phyloP scores from a whole-genome alignment of 495 filamentous ascomycete species.

The Bathelium albidoporum region DNA sequence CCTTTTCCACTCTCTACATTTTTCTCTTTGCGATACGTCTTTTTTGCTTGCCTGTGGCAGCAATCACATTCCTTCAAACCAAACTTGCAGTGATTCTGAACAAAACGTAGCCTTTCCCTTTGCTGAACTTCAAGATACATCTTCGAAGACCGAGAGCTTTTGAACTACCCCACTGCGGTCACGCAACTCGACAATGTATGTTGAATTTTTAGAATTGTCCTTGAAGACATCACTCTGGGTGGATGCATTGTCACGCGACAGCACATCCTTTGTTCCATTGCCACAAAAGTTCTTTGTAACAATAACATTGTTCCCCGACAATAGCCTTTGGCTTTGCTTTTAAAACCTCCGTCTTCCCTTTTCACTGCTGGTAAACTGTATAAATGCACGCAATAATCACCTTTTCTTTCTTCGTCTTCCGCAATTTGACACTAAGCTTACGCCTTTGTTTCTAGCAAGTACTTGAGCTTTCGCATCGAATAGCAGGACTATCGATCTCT shows the following conservation, averaged over 20 bases:
- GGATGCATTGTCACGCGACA: not conserved
- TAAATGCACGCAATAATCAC: not conserved
- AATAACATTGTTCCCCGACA: not conserved
- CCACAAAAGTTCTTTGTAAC: not conserved
- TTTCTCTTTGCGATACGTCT: constrained; percentile 10
- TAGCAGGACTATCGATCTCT: constrained; percentile 26
- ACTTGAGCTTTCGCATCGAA: constrained; percentile 11
- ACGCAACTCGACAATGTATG: constrained; percentile 3
- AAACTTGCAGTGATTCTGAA: not conserved
- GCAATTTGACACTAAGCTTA: not conserved
- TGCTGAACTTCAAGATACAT: constrained; percentile 13
- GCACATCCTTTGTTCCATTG: not conserved
- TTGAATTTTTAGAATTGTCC: not conserved
- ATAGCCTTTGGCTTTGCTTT: not conserved
- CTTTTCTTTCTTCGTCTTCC: not conserved
- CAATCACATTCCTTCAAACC: constrained; percentile 11
- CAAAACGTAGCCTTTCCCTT: constrained; percentile 13
- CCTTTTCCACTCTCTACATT: constrained; percentile 10
- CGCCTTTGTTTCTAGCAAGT: constrained; percentile 1
- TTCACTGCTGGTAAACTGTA: not conserved
- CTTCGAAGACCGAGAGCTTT: constrained; percentile 9
- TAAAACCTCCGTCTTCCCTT: not conserved
- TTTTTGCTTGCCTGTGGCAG: constrained; percentile 26
- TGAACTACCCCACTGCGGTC: constrained; percentile 5
- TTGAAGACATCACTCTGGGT: not conserved